phyloP scores from a whole-genome alignment of 352 stramenopile species.

The Hyaloperonospora brassicae region DNA sequence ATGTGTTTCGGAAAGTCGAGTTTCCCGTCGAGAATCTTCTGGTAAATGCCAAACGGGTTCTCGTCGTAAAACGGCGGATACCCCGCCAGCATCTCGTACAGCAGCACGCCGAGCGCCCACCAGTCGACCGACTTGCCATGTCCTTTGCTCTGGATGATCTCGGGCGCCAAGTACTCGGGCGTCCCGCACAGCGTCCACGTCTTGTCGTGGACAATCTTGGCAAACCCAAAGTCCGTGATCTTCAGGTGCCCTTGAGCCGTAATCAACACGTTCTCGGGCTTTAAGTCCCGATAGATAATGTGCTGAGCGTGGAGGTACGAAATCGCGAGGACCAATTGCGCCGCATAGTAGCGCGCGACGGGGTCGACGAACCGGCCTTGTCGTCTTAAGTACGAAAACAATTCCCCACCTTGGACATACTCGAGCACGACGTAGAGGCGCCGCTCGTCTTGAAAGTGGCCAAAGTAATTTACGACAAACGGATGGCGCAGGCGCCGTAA shows the following conservation, averaged over 20 bases:
- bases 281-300: conserved; percentile 91
- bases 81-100: conserved; percentile 89
- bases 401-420: conserved; percentile 88
- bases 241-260: conserved; percentile 86
- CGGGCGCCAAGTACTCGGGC: conserved; percentile 89
- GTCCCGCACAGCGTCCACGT: conserved; percentile 91
- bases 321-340: conserved; percentile 84
- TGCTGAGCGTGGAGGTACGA: conserved; percentile 85
- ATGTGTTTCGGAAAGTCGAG: conserved; percentile 88
- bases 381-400: conserved; percentile 88
- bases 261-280: conserved; percentile 91
- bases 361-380: conserved; percentile 74
- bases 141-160: conserved; percentile 89
- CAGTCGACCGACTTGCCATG: conserved; percentile 88
- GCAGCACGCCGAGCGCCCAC: conserved; percentile 87
- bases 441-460: conserved; percentile 87
- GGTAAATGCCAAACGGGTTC: conserved; percentile 90
- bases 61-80: conserved; percentile 90
- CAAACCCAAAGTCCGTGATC: conserved; percentile 91
- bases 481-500: conserved; percentile 81
- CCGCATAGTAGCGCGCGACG: conserved; percentile 84
- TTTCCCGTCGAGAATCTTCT: conserved; percentile 89
- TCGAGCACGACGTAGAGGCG: conserved; percentile 88
- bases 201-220: conserved; percentile 85
- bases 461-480: conserved; percentile 85